Evolutionary conservation across 2,329 filamentous ascomycete genomes (phyloP), one percentile per base, ranked within the genome.

Genomic region (Dactylellina cionopaga): DNA sequence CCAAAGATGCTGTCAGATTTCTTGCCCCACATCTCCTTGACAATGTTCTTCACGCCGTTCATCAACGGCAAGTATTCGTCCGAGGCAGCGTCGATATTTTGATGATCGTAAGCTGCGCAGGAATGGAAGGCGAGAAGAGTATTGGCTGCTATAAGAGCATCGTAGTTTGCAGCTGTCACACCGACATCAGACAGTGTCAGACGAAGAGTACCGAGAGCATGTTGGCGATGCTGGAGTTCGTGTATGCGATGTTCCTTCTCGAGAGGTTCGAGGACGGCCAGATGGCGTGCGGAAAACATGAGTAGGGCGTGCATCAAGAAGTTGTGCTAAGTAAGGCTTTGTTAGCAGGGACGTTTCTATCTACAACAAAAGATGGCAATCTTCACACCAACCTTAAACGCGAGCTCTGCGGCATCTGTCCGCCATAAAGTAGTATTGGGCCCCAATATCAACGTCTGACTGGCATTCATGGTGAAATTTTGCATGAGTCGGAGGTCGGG

Each of bases 11-110:
- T 73, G 17, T 65, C 52, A 3, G 43, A 29, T 22, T 55, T 59
- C 46, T 65, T 65, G 13, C 60, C 60, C 68, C 68, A 73, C 68
- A 73, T 73, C 24, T 65, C 60, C 29, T 73, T 73, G 10, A 73
- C 68, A 11, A 73, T 73, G 19, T 73, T 65, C 39, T 73, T 73
- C 31, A 73, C 68, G 9, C 68, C 59, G 22, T 73, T 73, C 59
- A 73, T 66, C 27, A 65, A 41, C 13, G 68, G 68, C 24, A 73
- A 44, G 17, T 65, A 73, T 22, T 59, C 68, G 25, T 73, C 68
- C 5, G 59, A 35, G 5, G 49, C 46, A 19, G 68, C 43, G 27
- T 73, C 68, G n/a, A 73, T 39, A 22, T 44, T 33, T 2, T 52
- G 31, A 19, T 65, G 52, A 15, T 73, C 68, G 24, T 60, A 66